phyloP scores from a whole-genome alignment of 1,284 basidiomycete species.

The Amanita bisporigera region DNA sequence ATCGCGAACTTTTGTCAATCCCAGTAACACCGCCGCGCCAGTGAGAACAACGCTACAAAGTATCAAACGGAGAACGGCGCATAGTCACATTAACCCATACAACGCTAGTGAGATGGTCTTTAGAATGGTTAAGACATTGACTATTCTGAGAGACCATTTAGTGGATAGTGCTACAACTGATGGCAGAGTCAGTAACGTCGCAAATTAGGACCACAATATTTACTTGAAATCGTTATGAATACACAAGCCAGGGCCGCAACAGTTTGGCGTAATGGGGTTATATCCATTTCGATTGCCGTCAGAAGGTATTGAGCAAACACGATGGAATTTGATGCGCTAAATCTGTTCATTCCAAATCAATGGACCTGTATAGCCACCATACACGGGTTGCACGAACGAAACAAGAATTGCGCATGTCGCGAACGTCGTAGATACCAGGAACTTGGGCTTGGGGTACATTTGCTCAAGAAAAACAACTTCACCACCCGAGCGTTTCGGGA shows the following conservation, averaged over 20 bases:
- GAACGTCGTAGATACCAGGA: slow-evolving; percentile 39
- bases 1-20: slow-evolving; percentile 37
- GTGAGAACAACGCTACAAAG: slow-evolving; percentile 30
- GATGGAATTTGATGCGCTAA: slow-evolving; percentile 40
- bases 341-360: slow-evolving; percentile 19
- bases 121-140: slow-evolving; percentile 35
- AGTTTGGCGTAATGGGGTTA: slow-evolving; percentile 32
- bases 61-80: not conserved
- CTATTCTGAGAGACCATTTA: slow-evolving; percentile 41
- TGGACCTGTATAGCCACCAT: not conserved
- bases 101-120: slow-evolving; percentile 38
- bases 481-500: slow-evolving; percentile 40
- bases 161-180: slow-evolving; percentile 42
- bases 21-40: slow-evolving; percentile 37
- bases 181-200: not conserved
- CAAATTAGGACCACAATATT: not conserved
- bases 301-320: slow-evolving; percentile 44
- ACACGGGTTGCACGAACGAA: slow-evolving; percentile 29
- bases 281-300: slow-evolving; percentile 35
- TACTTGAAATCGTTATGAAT: slow-evolving; percentile 31
- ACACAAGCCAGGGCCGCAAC: slow-evolving; percentile 28
- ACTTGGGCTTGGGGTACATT: slow-evolving; percentile 41
- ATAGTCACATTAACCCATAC: slow-evolving; percentile 19
- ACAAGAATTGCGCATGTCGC: slow-evolving; percentile 39
- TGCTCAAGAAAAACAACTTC: slow-evolving; percentile 46